Evolutionary conservation across 306 rosid genomes (phyloP).

Genomic region (Rosa multiflora): DNA sequence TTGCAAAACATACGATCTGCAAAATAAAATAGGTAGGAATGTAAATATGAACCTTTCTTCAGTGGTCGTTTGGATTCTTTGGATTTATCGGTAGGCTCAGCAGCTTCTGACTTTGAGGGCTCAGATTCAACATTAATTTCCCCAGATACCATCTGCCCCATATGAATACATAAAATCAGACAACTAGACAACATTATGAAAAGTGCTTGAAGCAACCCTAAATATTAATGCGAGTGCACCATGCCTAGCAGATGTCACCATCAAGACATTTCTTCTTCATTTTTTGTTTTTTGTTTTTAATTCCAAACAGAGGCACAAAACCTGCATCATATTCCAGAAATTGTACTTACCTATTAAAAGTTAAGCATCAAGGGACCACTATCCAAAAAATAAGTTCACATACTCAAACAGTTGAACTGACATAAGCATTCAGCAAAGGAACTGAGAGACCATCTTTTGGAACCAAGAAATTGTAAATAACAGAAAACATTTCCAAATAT

Average conservation of each 20-base stretch:
- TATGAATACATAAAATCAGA: slow-evolving; percentile 3
- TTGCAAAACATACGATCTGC: background rate
- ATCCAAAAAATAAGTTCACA: background rate
- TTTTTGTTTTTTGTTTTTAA: too few species aligned
- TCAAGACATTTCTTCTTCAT: too few species aligned
- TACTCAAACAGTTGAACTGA: background rate
- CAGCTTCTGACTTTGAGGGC: slow-evolving; percentile 54
- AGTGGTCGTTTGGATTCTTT: slow-evolving; percentile 51
- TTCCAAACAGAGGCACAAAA: background rate
- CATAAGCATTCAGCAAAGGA: too few species aligned
- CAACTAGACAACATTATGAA: slow-evolving; percentile 2
- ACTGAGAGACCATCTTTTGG: too few species aligned
- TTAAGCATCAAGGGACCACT: too few species aligned
- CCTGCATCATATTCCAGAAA: background rate
- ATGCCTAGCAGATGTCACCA: background rate
- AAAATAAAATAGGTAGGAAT: background rate
- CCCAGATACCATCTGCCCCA: slow-evolving; percentile 52
- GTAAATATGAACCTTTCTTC: slow-evolving; percentile 62
- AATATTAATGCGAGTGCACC: too few species aligned
- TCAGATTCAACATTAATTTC: slow-evolving; percentile 49
- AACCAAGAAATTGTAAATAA: background rate
- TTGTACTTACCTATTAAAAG: background rate
- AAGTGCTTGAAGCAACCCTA: slow-evolving; percentile 7
- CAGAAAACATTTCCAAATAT: background rate
- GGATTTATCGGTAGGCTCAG: slow-evolving; percentile 48